These are phyloP conservation scores for Alternaria sp. DNA, from an alignment of 2,329 filamentous ascomycete species.

Conservation along the genomic window DNA sequence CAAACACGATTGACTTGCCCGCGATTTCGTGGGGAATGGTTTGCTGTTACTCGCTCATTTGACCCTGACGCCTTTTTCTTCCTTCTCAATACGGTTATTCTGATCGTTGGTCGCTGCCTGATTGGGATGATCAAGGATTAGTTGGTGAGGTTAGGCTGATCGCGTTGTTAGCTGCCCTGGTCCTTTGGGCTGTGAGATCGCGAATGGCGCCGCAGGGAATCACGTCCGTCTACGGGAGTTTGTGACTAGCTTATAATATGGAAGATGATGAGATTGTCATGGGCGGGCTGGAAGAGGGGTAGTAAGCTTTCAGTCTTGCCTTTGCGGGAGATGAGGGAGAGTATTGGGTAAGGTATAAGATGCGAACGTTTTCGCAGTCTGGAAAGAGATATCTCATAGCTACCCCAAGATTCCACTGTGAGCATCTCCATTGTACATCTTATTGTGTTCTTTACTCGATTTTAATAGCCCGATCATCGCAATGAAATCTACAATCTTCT, in stretches of 20 bases:
- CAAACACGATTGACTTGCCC: slow-evolving; percentile 9
- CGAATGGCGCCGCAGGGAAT: slow-evolving; percentile 5
- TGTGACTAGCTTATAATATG: slow-evolving; percentile 2
- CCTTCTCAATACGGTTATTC: neutral
- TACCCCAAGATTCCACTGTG: slow-evolving; percentile 3
- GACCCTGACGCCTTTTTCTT: neutral
- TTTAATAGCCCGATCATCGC: slow-evolving; percentile 10
- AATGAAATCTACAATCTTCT: slow-evolving; percentile 29
- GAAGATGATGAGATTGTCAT: slow-evolving; percentile 1
- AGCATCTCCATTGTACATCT: slow-evolving; percentile 2
- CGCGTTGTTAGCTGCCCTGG: neutral
- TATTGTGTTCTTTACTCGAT: slow-evolving; percentile 7
- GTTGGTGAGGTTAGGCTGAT: slow-evolving; percentile 5
- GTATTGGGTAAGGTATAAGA: slow-evolving; percentile 4
- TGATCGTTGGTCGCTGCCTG: neutral
- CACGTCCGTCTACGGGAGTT: slow-evolving; percentile 6
- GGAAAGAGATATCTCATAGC: neutral
- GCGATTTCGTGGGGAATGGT: slow-evolving; percentile 5
- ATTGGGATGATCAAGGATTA: neutral
- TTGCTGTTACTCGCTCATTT: neutral
- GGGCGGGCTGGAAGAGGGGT: slow-evolving; percentile 1
- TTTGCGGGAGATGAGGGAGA: slow-evolving; percentile 1
- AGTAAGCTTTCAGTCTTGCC: slow-evolving; percentile 7
- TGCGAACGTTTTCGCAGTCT: neutral
- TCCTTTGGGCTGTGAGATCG: slow-evolving; percentile 5